Base-by-base conservation (phyloP, 2,329 filamentous ascomycete genomes). In the Fusarium sp. region DNA sequence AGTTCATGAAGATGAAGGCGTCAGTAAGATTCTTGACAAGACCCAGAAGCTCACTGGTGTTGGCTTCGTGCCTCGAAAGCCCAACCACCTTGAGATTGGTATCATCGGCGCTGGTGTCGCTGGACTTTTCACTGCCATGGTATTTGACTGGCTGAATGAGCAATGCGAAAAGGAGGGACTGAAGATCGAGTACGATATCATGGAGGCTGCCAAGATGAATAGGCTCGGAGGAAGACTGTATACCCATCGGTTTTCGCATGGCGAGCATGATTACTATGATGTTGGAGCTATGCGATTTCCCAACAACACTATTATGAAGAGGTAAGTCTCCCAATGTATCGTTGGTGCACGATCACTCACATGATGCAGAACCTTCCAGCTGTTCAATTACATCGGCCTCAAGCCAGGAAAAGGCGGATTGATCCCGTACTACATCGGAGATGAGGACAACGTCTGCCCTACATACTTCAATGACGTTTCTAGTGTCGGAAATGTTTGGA, bases 221-320 rank as follows among this genome's bases (percentile, higher is more conserved):
- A 73, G 81, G 2, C 28, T 82, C 6, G 83, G 82, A n/a, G 82
- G 82, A 2, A 73, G 82, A 2, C 70, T 83, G 8, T 84, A 76
- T 56, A 83, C 83, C 0, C 74, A 84, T 24, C 60, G 74, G 3
- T 83, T 84, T 54, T 54, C 62, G 2, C 18, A 67, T 3, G 44
- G 56, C 1, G 15, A 33, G 3, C 72, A 77, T 10, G 70, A 76
- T 6, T 77, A 76, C 16, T 71, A 79, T 58, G 83, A 84, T 61
- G 78, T 84, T 12, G 83, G 82, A 7, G 83, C 83, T 0, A 84
- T 84, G 83, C 67, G 83, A 8, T 84, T 82, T 42, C 83, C 82
- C 0, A 73, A 82, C 11, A 83, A 79, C n/a, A 31, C 50, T 4
- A 64, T 75, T 30, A 77, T 77, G 75, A 67, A 62, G 18, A 69